These are phyloP conservation scores for Saposhnikovia divaricata DNA, from an alignment of 129 eudicot genomes.

Conservation along the genomic window DNA sequence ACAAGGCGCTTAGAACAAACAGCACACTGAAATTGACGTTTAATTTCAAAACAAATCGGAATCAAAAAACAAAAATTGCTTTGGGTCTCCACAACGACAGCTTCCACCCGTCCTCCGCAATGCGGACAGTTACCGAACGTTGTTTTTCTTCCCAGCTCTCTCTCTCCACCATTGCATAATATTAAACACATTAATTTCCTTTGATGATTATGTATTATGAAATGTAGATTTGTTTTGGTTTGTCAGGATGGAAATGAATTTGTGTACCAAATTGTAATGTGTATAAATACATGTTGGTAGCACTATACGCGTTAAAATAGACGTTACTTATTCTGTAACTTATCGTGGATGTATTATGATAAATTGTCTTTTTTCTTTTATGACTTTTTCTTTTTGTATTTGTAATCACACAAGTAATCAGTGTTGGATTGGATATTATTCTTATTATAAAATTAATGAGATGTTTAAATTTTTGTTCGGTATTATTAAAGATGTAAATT, in stretches of 20 bases:
- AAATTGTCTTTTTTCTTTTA: too few species aligned
- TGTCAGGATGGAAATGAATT: neutral
- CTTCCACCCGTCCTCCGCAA: slow-evolving; percentile 38
- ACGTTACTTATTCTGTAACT: too few species aligned
- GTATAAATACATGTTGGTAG: neutral
- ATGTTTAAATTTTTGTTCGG: too few species aligned
- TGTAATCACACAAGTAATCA: neutral
- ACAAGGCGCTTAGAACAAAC: slow-evolving; percentile 35
- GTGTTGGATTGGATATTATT: too few species aligned
- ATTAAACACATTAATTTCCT: slow-evolving; percentile 9
- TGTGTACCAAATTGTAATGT: neutral
- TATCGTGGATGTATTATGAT: too few species aligned
- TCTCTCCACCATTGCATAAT: slow-evolving; percentile 19
- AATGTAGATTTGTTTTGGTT: neutral
- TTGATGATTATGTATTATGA: neutral
- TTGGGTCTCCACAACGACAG: slow-evolving; percentile 28
- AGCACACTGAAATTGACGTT: slow-evolving; percentile 39
- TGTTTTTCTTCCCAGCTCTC: slow-evolving; percentile 29
- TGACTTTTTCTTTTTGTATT: too few species aligned
- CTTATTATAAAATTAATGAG: too few species aligned
- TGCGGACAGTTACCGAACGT: slow-evolving; percentile 33
- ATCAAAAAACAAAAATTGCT: slow-evolving; percentile 26
- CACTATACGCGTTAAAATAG: too few species aligned
- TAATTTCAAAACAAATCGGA: slow-evolving; percentile 29
- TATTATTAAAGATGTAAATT: too few species aligned